Conservation (phyloP, 139 green algal species). For the Asterochloris sp. region DNA sequence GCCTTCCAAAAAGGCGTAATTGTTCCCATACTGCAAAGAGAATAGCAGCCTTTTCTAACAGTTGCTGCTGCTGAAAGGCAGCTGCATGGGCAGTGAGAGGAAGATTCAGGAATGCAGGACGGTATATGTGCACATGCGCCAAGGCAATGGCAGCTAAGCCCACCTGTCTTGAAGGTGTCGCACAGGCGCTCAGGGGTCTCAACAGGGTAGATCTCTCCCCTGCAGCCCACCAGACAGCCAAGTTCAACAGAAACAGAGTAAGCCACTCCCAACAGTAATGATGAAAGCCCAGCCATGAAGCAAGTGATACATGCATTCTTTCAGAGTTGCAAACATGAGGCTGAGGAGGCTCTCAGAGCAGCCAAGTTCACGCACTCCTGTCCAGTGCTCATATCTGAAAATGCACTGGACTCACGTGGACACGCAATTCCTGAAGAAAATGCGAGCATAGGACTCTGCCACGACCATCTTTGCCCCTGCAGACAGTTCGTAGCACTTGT, state of each 20-base stretch:
- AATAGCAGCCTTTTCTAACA: no score
- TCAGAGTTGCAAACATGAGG: background rate
- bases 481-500: background rate
- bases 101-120: no score
- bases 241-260: background rate
- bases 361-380: background rate
- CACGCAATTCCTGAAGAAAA: constrained; percentile 98
- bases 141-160: background rate
- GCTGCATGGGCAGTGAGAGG: no score
- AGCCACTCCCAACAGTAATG: background rate
- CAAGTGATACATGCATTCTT: background rate
- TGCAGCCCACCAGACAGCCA: constrained; percentile 19
- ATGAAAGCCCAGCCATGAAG: no score
- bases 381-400: background rate
- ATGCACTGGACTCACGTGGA: constrained; percentile 63
- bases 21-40: no score
- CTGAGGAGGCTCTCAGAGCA: background rate
- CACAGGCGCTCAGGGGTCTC: constrained; percentile 79
- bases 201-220: constrained; percentile 86
- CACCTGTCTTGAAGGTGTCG: constrained; percentile 75
- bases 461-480: constrained; percentile 71
- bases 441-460: constrained; percentile 89
- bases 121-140: no score
- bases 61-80: no score
- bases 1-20: background rate